A percentile compares a stretch with the other conserved stretches of the same genome.
phyloP scores from a whole-genome alignment of 306 rosid species.

The Acmispon strigosus region DNA sequence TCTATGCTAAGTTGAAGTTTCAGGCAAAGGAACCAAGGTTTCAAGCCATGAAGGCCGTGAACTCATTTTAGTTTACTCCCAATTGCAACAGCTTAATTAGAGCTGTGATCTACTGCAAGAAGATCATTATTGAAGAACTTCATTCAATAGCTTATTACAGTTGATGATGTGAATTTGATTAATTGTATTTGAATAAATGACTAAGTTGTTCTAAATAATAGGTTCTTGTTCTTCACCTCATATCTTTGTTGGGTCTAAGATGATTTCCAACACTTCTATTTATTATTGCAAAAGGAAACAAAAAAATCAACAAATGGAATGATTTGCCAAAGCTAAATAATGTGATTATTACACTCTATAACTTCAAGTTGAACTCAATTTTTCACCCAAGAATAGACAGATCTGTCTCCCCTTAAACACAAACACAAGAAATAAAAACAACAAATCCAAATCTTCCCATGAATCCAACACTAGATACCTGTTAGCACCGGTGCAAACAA shows the following conservation, averaged over 20 bases:
- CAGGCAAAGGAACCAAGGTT: conserved; percentile 74
- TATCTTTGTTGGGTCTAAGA: neutral
- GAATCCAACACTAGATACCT: no score
- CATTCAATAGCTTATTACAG: neutral
- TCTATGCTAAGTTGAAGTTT: conserved; percentile 49
- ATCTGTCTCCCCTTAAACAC: neutral
- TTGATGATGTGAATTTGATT: neutral
- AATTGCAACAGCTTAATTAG: conserved; percentile 31
- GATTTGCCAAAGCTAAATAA: neutral
- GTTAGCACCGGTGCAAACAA: no score
- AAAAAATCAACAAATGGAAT: neutral
- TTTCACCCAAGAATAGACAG: neutral
- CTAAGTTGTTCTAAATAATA: neutral
- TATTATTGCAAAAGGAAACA: neutral
- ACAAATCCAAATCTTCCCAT: neutral
- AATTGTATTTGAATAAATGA: neutral
- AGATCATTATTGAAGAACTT: no score
- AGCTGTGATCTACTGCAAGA: neutral
- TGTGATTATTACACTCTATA: neutral
- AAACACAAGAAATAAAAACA: neutral
- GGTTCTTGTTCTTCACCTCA: neutral
- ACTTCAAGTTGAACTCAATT: neutral
- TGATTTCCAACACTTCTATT: no score
- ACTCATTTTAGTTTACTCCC: conserved; percentile 26
- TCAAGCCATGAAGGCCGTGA: conserved; percentile 50